A percentile compares a stretch with the other conserved stretches of the same genome.
These are phyloP conservation scores for Circinella minor DNA, from an alignment of 371 early-diverging fungal genomes.

Conservation along the genomic window DNA sequence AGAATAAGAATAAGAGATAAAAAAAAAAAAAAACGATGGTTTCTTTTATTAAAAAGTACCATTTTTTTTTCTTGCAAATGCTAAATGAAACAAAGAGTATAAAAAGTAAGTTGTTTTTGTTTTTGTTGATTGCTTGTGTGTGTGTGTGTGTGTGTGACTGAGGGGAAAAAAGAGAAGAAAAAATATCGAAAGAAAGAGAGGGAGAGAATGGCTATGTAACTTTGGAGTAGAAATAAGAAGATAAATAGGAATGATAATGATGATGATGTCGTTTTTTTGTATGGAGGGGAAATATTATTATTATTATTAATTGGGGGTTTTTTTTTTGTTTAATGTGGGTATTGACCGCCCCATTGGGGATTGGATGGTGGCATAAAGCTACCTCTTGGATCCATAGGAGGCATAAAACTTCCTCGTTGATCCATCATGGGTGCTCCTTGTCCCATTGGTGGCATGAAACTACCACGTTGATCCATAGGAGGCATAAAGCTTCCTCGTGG, in stretches of 20 bases:
- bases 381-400: slow-evolving; percentile 1
- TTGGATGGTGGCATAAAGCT: slow-evolving; percentile 1
- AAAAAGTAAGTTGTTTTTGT: not conserved
- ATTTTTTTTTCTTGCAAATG: not conserved
- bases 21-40: not conserved
- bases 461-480: slow-evolving; percentile 6
- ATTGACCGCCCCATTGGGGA: slow-evolving; percentile 5
- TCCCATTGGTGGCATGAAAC: slow-evolving; percentile 1
- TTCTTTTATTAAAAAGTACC: too few relatives aligned
- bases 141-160: not conserved
- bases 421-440: not conserved
- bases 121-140: too few relatives aligned
- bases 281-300: too few relatives aligned
- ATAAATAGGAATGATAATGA: not conserved
- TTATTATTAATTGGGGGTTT: not conserved
- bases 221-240: not conserved
- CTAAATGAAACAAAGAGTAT: not conserved
- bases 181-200: not conserved
- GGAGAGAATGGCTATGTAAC: not conserved
- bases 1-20: not conserved
- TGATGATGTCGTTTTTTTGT: not conserved
- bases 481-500: slow-evolving; percentile 4
- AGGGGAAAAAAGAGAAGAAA: not conserved
- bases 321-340: slow-evolving; percentile 9
- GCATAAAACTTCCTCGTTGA: slow-evolving; percentile 7